These are phyloP conservation scores for Plasmodium malariae DNA, from an alignment of 169 alveolate species.

Conservation along the genomic window DNA sequence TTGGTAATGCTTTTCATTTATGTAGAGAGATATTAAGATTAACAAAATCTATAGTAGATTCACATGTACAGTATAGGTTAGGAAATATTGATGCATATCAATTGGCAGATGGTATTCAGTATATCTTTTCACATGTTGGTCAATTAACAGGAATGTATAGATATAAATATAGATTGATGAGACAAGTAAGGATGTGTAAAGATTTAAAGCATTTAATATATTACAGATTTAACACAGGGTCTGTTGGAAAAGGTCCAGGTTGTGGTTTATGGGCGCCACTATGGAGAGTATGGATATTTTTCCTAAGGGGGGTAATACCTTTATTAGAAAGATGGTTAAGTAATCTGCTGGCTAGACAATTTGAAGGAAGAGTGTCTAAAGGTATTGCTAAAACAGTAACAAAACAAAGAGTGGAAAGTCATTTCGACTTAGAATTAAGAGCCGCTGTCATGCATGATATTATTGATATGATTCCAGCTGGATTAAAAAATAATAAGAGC, in stretches of 20 bases:
- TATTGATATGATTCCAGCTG: conserved; percentile 99
- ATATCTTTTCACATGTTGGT: conserved; percentile 99
- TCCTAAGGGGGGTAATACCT: conserved; percentile 99
- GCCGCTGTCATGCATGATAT: conserved; percentile 99
- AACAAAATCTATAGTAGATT: conserved; percentile 98
- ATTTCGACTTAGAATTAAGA: conserved; percentile 99
- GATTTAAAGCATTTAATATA: conserved; percentile 99
- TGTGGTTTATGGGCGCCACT: conserved; percentile 99
- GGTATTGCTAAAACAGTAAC: conserved; percentile 99
- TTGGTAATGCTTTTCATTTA: conserved; percentile 99
- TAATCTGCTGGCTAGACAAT: conserved; percentile 97
- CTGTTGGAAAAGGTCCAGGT: conserved; percentile 99
- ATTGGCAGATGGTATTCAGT: conserved; percentile 99
- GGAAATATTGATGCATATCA: conserved; percentile 99
- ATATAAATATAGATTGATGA: conserved; percentile 99
- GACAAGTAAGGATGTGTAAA: conserved; percentile 99
- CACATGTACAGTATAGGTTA: conserved; percentile 98
- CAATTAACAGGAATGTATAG: conserved; percentile 99
- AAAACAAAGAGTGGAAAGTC: conserved; percentile 99
- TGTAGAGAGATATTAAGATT: conserved; percentile 99
- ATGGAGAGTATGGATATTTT: conserved; percentile 99
- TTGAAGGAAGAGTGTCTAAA: conserved; percentile 98
- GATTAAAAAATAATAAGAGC: conserved; percentile 94
- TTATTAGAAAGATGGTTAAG: conserved; percentile 99
- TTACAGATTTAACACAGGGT: conserved; percentile 99